Evolutionary conservation across 495 filamentous ascomycete genomes (phyloP), one percentile per base, ranked within the genome.

Genomic region (Daldinia vernicosa): DNA sequence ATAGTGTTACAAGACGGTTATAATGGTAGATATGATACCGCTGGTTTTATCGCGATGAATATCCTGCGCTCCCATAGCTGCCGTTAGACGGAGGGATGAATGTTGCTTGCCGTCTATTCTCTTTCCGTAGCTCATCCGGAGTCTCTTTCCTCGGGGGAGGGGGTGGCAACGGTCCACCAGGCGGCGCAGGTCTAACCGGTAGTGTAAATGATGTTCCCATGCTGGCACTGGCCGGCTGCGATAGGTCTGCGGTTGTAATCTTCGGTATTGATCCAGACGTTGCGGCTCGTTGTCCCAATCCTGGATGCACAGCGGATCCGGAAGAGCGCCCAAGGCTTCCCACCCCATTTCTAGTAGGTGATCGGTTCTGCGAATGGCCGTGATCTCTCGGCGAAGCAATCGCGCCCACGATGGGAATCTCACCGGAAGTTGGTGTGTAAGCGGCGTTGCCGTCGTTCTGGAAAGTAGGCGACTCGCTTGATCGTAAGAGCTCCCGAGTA

Each of bases 331-430:
- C 81, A 71, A 79, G 27, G 70, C 78, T 83, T 61, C 74, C 77
- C 32, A 69, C 52, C 3, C 77, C 70, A 67, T 82, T 80, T 58
- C 83, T 79, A 58, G 81, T 80, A 47, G 82, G 77, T 40, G 82
- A 81, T 75, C 82, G 78, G 59, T 76, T 76, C 72, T 81, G 75
- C 67, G 77, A 37, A 56, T 80, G 82, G 39, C 67, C 67, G 72
- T 72, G 67, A 69, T 85, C 80, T 72, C 78, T 70, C 62, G 78
- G 77, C 52, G 78, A 81, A 58, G 80, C 74, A 53, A 83, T 84
- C 69, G 80, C 82, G 35, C 86, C 85, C 33, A 87, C 86, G 68
- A 91, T 84, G 11, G 89, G 87, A 60, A 92, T 90, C 66, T 91
- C 88, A 63, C 89, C 89, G 47, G 89, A 90, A 50, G 88, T 87